phyloP scores from a whole-genome alignment of 106 monocot species.

The Dendrobium catenatum region DNA sequence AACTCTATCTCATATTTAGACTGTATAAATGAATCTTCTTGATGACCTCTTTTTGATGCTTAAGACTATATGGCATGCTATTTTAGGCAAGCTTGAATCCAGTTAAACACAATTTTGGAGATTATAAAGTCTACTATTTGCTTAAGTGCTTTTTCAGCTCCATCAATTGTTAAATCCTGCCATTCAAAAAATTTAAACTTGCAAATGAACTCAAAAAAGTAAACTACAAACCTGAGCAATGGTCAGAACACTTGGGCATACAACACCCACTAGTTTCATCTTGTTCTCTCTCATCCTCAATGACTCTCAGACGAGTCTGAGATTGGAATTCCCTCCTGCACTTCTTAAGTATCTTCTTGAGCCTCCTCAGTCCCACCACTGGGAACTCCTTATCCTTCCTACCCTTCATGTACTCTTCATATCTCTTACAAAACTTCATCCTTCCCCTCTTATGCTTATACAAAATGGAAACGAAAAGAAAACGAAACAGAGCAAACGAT shows the following conservation, averaged over 20 bases:
- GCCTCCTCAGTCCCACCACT: slow-evolving; percentile 57
- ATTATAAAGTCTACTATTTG: no score
- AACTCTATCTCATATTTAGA: no score
- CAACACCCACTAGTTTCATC: neutral
- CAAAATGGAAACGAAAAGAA: neutral
- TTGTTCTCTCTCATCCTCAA: neutral
- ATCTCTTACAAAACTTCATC: slow-evolving; percentile 95
- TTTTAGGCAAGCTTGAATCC: no score
- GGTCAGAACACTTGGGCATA: slow-evolving; percentile 23
- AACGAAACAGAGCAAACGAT: no score
- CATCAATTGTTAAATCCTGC: no score
- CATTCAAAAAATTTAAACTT: no score
- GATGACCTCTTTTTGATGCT: no score
- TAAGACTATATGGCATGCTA: no score
- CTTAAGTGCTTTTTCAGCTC: no score
- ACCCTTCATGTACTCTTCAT: slow-evolving; percentile 70
- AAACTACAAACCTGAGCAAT: slow-evolving; percentile 44
- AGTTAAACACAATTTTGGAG: no score
- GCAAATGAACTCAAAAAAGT: no score
- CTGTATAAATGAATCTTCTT: no score
- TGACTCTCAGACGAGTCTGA: neutral
- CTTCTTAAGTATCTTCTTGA: slow-evolving; percentile 67
- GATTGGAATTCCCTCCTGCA: slow-evolving; percentile 30
- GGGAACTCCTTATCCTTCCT: slow-evolving; percentile 45
- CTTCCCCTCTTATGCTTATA: neutral